phyloP scores from a whole-genome alignment of 257 asterid genomes.

The Haberlea rhodopensis region DNA sequence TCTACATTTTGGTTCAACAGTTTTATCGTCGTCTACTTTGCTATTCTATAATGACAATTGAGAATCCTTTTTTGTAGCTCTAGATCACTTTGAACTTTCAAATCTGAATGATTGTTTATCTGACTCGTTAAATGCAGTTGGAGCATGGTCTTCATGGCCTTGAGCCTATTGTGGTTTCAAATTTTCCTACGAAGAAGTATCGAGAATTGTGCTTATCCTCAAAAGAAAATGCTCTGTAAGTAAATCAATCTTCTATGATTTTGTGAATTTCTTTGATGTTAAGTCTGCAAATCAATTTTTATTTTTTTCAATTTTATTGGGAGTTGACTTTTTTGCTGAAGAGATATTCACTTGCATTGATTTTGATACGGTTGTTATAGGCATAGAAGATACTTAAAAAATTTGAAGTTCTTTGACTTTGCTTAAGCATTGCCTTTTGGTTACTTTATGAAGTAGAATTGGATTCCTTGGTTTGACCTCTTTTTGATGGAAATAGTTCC shows the following conservation, averaged over 20 bases:
- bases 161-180: conserved; percentile 66
- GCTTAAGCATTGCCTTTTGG: neutral
- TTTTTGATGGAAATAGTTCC: neutral
- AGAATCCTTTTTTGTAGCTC: conserved; percentile 1
- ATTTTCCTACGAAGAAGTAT: conserved; percentile 64
- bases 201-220: conserved; percentile 56
- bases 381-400: neutral
- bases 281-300: neutral
- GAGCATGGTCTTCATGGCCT: conserved; percentile 80
- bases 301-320: neutral
- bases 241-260: conserved; percentile 11
- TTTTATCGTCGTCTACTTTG: neutral
- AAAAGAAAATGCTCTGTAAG: conserved; percentile 74
- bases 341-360: neutral
- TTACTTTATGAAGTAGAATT: neutral
- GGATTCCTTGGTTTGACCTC: neutral
- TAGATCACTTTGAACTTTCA: conserved; percentile 17
- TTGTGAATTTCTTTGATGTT: neutral
- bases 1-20: neutral
- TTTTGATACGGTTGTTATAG: neutral
- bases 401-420: neutral
- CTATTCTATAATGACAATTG: neutral
- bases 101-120: conserved; percentile 15
- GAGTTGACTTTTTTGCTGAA: neutral
- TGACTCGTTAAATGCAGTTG: conserved; percentile 41